Base-by-base conservation (phyloP, 1,139 yeast genomes). In the Saccharomycopsis hybrid region DNA sequence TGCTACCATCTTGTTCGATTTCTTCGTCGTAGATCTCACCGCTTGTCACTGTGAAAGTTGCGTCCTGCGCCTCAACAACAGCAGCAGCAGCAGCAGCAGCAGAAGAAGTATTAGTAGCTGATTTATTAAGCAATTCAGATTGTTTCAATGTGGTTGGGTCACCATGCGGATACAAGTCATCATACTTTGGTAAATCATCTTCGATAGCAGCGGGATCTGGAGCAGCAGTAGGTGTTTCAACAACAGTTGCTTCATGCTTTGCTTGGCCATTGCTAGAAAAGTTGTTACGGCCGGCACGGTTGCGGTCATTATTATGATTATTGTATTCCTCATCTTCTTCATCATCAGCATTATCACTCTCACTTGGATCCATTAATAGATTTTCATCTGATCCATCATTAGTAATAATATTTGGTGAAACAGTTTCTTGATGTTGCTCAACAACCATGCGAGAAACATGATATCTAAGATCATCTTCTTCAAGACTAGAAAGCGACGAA, bases 171-270 rank as follows among this genome's bases (percentile, higher is more conserved):
- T 81, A 88, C 48, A 88, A 73, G 56, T 88, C 96, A 56, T 86
- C 90, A 60, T 88, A 88, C 37, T 82, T 74, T 9, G 96, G 96
- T 54, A 83, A 71, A 24, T 74, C 76, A 39, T 76, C 78, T 32
- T 66, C 73, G 8, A 56, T 45, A 46, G 47, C 32, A 31, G 52
- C 41, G 25, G 41, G 45, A 18, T 35, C 45, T 13, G 35, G 13
- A n/a, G 18, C 46, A 13, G 7, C 7, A 9, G 24, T 11, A n/a
- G 11, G 36, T 18, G 43, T 50, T 33, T 46, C 55, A 40, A 49
- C 56, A 18, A 18, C 18, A 18, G 18, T 18, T 18, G 18, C 18
- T 18, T 18, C 18, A 18, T 18, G 18, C 18, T 18, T 18, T 31
- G 51, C 54, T 13, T 57, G 58, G 40, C 53, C 49, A 33, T 41